Evolutionary conservation across 495 filamentous ascomycete species (phyloP).

Genomic region (Neurospora sp.): DNA sequence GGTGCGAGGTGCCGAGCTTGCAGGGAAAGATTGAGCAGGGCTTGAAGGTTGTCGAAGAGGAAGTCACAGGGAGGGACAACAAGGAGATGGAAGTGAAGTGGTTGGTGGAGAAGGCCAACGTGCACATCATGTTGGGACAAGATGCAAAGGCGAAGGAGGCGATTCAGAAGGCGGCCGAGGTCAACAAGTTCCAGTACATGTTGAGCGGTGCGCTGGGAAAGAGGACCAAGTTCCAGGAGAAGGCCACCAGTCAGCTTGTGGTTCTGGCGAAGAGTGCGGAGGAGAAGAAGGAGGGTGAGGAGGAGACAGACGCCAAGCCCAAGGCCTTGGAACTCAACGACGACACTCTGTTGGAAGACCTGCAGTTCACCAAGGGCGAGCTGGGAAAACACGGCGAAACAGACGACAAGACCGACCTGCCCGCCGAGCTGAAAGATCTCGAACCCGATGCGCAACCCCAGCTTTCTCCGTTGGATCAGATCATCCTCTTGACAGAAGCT

Average conservation of each 20-base stretch:
- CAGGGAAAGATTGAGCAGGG: slow-evolving; percentile 38
- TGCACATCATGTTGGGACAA: slow-evolving; percentile 76
- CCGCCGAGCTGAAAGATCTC: slow-evolving; percentile 48
- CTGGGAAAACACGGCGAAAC: slow-evolving; percentile 25
- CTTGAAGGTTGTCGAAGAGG: slow-evolving; percentile 32
- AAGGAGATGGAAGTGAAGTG: slow-evolving; percentile 48
- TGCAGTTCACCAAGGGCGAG: slow-evolving; percentile 58
- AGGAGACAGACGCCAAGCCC: slow-evolving; percentile 32
- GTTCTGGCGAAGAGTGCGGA: slow-evolving; percentile 71
- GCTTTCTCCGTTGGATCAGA: slow-evolving; percentile 70
- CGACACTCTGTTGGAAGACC: slow-evolving; percentile 83
- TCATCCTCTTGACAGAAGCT: slow-evolving; percentile 73
- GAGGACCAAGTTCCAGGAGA: slow-evolving; percentile 84
- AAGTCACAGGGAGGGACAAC: slow-evolving; percentile 28
- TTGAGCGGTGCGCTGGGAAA: slow-evolving; percentile 83
- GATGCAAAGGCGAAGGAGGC: slow-evolving; percentile 66
- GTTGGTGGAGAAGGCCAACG: slow-evolving; percentile 68
- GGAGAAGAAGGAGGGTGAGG: slow-evolving; percentile 2
- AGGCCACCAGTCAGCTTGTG: slow-evolving; percentile 81
- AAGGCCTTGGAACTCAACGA: slow-evolving; percentile 70
- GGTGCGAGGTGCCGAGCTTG: slow-evolving; percentile 40
- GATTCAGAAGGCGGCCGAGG: slow-evolving; percentile 51
- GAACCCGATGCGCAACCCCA: slow-evolving; percentile 74
- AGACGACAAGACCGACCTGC: slow-evolving; percentile 41
- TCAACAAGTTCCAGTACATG: slow-evolving; percentile 66